Evolutionary conservation across 306 rosid species (phyloP).

Genomic region (Rosa rugosa): DNA sequence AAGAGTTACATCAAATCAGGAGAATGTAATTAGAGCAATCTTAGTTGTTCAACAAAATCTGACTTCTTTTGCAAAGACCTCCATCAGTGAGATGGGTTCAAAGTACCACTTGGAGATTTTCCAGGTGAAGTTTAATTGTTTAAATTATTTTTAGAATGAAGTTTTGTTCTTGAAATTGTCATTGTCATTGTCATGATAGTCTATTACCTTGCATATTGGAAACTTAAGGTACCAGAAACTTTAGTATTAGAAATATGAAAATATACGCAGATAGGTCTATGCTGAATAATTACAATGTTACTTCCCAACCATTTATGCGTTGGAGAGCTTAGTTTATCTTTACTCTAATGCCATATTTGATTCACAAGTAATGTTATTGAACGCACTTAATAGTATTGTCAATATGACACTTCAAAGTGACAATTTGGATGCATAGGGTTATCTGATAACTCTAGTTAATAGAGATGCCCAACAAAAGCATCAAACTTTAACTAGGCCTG

Average conservation of each 20-base stretch:
- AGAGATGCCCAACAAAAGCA: no score
- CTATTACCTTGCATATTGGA: background rate
- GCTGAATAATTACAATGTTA: no score
- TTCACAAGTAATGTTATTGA: no score
- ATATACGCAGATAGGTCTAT: no score
- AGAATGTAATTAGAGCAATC: conserved; percentile 60
- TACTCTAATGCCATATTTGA: no score
- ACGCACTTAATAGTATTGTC: no score
- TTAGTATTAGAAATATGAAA: background rate
- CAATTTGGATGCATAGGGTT: no score
- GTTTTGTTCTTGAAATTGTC: background rate
- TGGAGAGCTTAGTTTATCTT: no score
- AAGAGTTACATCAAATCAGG: conserved; percentile 53
- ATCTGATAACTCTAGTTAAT: no score
- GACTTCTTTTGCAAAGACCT: conserved; percentile 48
- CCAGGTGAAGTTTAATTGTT: conserved; percentile 48
- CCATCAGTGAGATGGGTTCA: conserved; percentile 44
- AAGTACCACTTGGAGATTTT: conserved; percentile 72
- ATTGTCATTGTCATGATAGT: background rate
- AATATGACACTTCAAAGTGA: no score
- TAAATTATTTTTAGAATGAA: background rate
- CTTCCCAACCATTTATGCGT: no score
- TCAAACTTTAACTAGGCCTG: no score
- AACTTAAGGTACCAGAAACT: background rate
- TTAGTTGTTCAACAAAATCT: conserved; percentile 58